Evolutionary conservation across 2,329 filamentous ascomycete species (phyloP), one percentile per base, ranked within the genome.

Genomic region (Paraconiothyrium brasiliense): DNA sequence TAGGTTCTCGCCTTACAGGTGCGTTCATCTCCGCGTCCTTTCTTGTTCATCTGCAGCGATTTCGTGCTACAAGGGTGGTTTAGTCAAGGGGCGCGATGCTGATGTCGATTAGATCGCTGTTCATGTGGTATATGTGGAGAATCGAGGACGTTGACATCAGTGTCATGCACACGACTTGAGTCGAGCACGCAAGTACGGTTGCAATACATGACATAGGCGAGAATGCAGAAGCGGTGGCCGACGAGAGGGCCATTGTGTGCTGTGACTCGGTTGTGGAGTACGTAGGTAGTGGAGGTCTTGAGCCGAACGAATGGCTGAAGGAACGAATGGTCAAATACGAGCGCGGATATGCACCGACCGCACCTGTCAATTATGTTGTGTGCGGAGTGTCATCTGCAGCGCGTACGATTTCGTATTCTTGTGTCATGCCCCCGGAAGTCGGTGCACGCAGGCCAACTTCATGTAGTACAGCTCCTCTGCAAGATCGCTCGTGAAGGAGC

Each of bases 111-210:
- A 90, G 94, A 74, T 95, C 90, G 71, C 77, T 97, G 47, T 97
- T 97, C 73, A 97, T 97, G 94, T 97, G 94, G 94, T 97, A 97
- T 76, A 97, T 97, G 92, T 97, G 94, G 94, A 84, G 90, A 61
- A 89, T 94, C 11, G 91, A 90, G 75, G 88, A 93, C 74, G 92
- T 93, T 4, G 91, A 96, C 77, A 80, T 94, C 24, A 80, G 81
- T 30, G 84, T 85, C 47, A 72, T 88, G 68, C 68, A 76, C 55
- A 69, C 62, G 54, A 49, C 35, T 14, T 71, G 48, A 49, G 39
- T 54, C 20, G 50, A n/a, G 30, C 8, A 34, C 39, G 43, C 34
- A 30, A n/a, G 49, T 39, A 58, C 32, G 54, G 49, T 48, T 58
- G 34, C 48, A 54, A 27, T 54, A 54, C 48, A 49, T 49, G 22